Evolutionary conservation across 176 grass and related monocot species (phyloP), one percentile per base, ranked within the genome.

Genomic region (Oryza longistaminata): DNA sequence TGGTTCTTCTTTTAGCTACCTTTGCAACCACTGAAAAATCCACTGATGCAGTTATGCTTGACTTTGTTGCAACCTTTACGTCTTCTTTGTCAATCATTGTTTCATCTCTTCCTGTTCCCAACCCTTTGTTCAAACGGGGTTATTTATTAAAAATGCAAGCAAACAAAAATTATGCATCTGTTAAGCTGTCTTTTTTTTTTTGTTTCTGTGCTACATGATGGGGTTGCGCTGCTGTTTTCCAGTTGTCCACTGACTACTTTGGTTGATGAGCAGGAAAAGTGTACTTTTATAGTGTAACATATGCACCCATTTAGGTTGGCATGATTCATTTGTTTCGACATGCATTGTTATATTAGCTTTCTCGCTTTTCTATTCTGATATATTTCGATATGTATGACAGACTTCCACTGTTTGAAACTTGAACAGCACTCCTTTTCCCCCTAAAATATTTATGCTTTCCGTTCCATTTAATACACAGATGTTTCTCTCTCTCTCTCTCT

Each of bases 121-220:
- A 24, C 60, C 71, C 80, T 80, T 78, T 77, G 52, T 14, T 42
- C 83, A 73, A 66, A 48, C 78, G 76, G 85, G 33, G 14, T 86
- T 89, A 68, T 85, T 86, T 87, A 60, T 79, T 76, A 76, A 73
- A 13, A 83, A 67, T 65, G 7, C 13, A 21, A n/a, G 52, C 64
- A 61, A 55, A 70, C 52, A 4, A 79, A 48, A 87, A 72, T 11
- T 67, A 16, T 64, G 48, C 73, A 66, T 87, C 48, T 53, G 75
- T 71, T 75, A 80, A 75, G 65, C 58, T 87, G 70, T 70, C 31
- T 46, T 64, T 74, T 86, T 90, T 90, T 90, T 90, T 14, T 68
- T 87, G 60, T 78, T 70, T 48, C 3, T 72, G 58, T 73, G 14
- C 61, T 90, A 33, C 78, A 68, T 79, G 33, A 82, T 74, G 26